Base-by-base conservation (phyloP, 306 rosid genomes). In the Lithocarpus polystachyus region DNA sequence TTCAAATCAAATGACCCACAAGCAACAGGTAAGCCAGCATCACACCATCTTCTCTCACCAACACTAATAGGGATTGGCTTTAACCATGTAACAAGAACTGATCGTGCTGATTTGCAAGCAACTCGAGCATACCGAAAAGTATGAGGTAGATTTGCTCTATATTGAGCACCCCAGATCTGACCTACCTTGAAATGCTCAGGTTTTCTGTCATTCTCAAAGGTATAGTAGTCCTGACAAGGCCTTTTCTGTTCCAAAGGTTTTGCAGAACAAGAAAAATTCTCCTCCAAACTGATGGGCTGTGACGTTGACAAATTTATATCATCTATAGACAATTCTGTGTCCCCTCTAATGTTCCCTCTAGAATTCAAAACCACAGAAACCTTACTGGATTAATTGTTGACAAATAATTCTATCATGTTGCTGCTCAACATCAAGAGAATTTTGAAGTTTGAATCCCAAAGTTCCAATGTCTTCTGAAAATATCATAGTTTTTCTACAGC, bases 1-100 rank as follows among this genome's bases (percentile, higher is more conserved):
- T 37, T 45, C 23, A 80, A 71, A 5, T 54, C 75, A 65, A 74
- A 80, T 5, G 60, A 64, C 6, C 83, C 83, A 55, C 79, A 74
- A 37, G 83, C 73, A 54, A 80, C 75, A 74, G 83, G 79, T 68
- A 80, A 54, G 53, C 75, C 83, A 31, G 75, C 74, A 37, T 74
- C 79, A 67, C 83, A 80, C 83, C 75, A 80, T 28, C 79, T 74
- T 43, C 59, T 74, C 75, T 80, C 79, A 40, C 60, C 20, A 1
- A 43, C 69, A 54, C 60, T 54, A 68, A 74, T 57, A 2, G 83
- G 79, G 23, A 37, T 37, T 9, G 83, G 83, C 35, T 74, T 74
- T 24, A 74, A 68, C 79, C 83, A 74, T 64, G 62, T 65, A 57
- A 74, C 71, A 40, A 15, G 20, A 5, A 64, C 67, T 31, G 65